Percentiles rank a stretch among this genome's conserved stretches.
Conservation (phyloP, 768 basidiomycete species). For the Suillus alpinus region DNA sequence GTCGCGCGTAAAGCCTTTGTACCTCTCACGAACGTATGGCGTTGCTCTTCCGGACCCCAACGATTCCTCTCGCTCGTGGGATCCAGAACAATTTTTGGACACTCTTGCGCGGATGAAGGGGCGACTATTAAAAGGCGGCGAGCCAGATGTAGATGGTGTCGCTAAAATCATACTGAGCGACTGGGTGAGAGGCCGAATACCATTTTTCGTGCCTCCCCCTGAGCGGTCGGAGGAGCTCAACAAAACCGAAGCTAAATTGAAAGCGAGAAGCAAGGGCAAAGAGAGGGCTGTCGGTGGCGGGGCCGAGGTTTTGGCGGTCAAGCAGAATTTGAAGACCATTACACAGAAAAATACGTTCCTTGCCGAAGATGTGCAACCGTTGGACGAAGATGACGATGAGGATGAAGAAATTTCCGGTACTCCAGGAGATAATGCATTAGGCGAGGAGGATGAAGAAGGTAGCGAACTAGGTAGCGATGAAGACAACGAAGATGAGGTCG, state of each 20-base stretch:
- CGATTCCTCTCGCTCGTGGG: slow-evolving; percentile 55
- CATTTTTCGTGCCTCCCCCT: slow-evolving; percentile 93
- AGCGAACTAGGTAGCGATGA: slow-evolving; percentile 43
- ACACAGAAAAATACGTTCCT: slow-evolving; percentile 87
- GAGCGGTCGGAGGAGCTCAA: slow-evolving; percentile 74
- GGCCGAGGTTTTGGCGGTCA: slow-evolving; percentile 57
- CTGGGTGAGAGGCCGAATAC: slow-evolving; percentile 96
- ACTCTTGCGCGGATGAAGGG: slow-evolving; percentile 89
- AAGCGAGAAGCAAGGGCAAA: slow-evolving; percentile 55
- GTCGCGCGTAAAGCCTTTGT: slow-evolving; percentile 88
- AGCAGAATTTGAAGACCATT: slow-evolving; percentile 83
- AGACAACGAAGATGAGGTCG: slow-evolving; percentile 37
- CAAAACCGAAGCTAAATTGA: slow-evolving; percentile 47
- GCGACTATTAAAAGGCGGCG: slow-evolving; percentile 88
- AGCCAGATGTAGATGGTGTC: slow-evolving; percentile 88
- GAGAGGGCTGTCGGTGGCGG: slow-evolving; percentile 33
- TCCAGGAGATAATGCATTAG: slow-evolving; percentile 2
- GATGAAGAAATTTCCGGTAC: slow-evolving; percentile 21
- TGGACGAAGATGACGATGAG: slow-evolving; percentile 48
- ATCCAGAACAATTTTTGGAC: slow-evolving; percentile 77
- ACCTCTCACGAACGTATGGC: slow-evolving; percentile 83
- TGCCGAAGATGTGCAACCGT: slow-evolving; percentile 72
- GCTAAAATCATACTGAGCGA: slow-evolving; percentile 95
- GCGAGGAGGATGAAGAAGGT: slow-evolving; percentile 25
- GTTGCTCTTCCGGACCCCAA: slow-evolving; percentile 60